These are phyloP conservation scores for Notholithocarpus densiflorus DNA, from an alignment of 306 rosid genomes.

Conservation along the genomic window DNA sequence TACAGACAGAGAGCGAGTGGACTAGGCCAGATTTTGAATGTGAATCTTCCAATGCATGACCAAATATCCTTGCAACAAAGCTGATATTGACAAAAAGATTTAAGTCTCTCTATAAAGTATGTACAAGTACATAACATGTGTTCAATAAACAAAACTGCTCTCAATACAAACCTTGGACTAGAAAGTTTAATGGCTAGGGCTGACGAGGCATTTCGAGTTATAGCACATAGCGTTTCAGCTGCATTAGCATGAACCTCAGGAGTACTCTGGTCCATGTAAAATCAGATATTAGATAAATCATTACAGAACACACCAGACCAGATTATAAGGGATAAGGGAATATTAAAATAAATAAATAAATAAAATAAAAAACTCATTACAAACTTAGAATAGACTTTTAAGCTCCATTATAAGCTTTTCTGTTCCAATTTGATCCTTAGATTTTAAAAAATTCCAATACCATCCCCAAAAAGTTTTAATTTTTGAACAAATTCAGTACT, in stretches of 20 bases:
- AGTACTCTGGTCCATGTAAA: slow-evolving; percentile 58
- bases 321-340: not conserved
- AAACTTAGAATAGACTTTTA: not conserved
- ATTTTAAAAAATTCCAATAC: not conserved
- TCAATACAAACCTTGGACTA: slow-evolving; percentile 77
- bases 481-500: not conserved
- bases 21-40: slow-evolving; percentile 77
- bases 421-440: not conserved
- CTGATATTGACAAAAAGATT: slow-evolving; percentile 39
- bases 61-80: slow-evolving; percentile 72
- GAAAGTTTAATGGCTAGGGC: slow-evolving; percentile 84
- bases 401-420: not conserved
- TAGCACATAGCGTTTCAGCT: slow-evolving; percentile 89
- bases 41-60: slow-evolving; percentile 90
- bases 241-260: slow-evolving; percentile 96
- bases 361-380: not conserved
- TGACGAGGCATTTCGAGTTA: slow-evolving; percentile 82
- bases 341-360: too few species aligned
- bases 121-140: not conserved
- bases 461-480: too few species aligned
- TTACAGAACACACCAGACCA: not conserved
- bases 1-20: slow-evolving; percentile 86
- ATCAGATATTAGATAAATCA: slow-evolving; percentile 24
- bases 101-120: slow-evolving; percentile 4
- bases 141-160: slow-evolving; percentile 5